Evolutionary conservation across 441 rosid genomes (phyloP).

Genomic region (Populus hybrid): DNA sequence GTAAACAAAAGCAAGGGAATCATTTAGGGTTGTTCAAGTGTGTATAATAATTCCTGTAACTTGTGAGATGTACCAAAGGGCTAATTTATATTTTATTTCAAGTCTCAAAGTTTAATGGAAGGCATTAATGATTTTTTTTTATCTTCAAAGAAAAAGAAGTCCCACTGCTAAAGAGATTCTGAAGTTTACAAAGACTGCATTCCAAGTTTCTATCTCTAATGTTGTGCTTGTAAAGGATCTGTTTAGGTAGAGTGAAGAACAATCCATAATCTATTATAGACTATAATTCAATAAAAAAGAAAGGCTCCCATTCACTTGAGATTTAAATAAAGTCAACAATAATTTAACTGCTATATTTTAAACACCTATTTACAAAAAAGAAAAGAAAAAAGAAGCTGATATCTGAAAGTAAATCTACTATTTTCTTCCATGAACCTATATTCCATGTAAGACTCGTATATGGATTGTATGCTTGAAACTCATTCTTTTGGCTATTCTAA

Average conservation of each 20-base stretch:
- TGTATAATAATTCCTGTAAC: not conserved
- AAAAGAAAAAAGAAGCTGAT: too few species aligned
- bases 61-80: not conserved
- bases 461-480: not conserved
- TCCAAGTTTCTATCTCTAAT: not conserved
- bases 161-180: too few species aligned
- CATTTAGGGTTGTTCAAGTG: not conserved
- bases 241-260: not conserved
- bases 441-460: not conserved
- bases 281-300: not conserved
- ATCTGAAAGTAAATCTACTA: not conserved
- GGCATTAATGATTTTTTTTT: too few species aligned
- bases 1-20: not conserved
- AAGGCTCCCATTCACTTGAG: not conserved
- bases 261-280: not conserved
- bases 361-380: too few species aligned
- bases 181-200: too few species aligned
- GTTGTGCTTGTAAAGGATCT: not conserved
- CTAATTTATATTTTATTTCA: not conserved
- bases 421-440: not conserved
- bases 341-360: too few species aligned
- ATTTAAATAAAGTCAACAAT: not conserved
- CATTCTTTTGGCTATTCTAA: conserved; percentile 13
- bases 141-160: too few species aligned
- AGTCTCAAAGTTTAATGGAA: not conserved